Evolutionary conservation across 768 basidiomycete genomes (phyloP).

Genomic region (Termitomyces eurrhizus): DNA sequence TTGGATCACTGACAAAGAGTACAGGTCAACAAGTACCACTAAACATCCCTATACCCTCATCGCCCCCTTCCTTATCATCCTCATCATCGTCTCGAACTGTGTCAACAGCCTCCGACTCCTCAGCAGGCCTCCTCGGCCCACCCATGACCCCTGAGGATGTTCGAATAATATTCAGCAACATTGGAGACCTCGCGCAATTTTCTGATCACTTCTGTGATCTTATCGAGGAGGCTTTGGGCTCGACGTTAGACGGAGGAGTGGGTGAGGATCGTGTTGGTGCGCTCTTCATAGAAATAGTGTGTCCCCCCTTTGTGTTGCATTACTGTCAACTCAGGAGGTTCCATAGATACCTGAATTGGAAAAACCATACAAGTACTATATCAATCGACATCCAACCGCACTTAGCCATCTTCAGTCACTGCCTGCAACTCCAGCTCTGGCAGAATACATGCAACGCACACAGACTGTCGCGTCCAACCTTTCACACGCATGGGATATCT

Average conservation of each 20-base stretch:
- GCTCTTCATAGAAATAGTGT: conserved; percentile 65
- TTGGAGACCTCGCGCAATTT: conserved; percentile 70
- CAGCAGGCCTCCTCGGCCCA: conserved; percentile 32
- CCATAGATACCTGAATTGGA: conserved; percentile 66
- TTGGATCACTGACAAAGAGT: conserved; percentile 5
- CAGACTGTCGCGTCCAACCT: conserved; percentile 62
- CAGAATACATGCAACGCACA: conserved; percentile 63
- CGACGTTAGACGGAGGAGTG: conserved; percentile 54
- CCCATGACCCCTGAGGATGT: conserved; percentile 73
- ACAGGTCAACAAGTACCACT: conserved; percentile 30
- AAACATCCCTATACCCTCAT: conserved; percentile 23
- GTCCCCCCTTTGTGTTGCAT: conserved; percentile 8
- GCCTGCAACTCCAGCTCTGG: conserved; percentile 51
- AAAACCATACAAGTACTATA: conserved; percentile 73
- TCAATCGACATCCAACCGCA: conserved; percentile 74
- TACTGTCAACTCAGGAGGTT: conserved; percentile 8
- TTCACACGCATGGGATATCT: conserved; percentile 89
- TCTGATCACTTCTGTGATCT: conserved; percentile 62
- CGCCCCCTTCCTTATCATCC: conserved; percentile 49
- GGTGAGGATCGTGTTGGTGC: conserved; percentile 70
- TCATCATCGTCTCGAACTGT: conserved; percentile 47
- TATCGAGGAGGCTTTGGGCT: conserved; percentile 64
- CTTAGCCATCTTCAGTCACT: conserved; percentile 55
- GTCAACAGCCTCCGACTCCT: conserved; percentile 49
- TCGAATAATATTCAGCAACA: conserved; percentile 72